phyloP scores from a whole-genome alignment of 2,329 filamentous ascomycete species.

The Aspergillus sp. region DNA sequence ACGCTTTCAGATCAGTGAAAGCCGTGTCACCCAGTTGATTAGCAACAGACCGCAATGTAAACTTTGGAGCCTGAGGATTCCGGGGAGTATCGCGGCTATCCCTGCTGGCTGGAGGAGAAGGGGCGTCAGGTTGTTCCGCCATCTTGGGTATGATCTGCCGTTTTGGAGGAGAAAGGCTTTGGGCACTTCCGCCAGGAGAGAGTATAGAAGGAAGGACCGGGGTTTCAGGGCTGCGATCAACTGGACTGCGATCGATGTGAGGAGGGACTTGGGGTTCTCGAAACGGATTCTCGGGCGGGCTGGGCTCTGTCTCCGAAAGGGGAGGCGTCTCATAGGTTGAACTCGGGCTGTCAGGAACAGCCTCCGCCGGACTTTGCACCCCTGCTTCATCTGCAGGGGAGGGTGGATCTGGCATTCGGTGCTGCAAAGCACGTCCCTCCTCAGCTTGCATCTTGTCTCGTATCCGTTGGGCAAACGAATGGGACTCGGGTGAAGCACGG shows the following conservation, averaged over 20 bases:
- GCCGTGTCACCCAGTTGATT: slow-evolving; percentile 63
- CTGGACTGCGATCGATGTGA: slow-evolving; percentile 5
- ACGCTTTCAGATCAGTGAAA: slow-evolving; percentile 67
- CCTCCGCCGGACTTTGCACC: slow-evolving; percentile 11
- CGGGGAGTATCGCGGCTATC: slow-evolving; percentile 21
- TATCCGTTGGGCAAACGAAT: slow-evolving; percentile 49
- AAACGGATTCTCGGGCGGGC: slow-evolving; percentile 30
- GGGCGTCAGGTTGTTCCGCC: slow-evolving; percentile 2
- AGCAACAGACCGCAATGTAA: slow-evolving; percentile 39
- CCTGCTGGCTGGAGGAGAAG: slow-evolving; percentile 19
- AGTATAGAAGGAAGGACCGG: slow-evolving; percentile 27
- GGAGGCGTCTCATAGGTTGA: slow-evolving; percentile 33
- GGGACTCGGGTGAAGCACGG: slow-evolving; percentile 40
- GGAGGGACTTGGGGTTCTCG: slow-evolving; percentile 28
- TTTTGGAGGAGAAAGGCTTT: slow-evolving; percentile 22
- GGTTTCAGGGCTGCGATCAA: slow-evolving; percentile 25
- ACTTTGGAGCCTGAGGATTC: slow-evolving; percentile 32
- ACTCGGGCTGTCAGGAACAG: slow-evolving; percentile 25
- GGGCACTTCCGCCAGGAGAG: slow-evolving; percentile 23
- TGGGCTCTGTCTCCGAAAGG: slow-evolving; percentile 27
- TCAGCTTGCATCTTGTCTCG: slow-evolving; percentile 56
- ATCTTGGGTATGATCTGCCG: slow-evolving; percentile 13
- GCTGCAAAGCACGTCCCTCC: slow-evolving; percentile 53
- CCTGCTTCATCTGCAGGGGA: slow-evolving; percentile 29
- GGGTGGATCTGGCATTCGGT: slow-evolving; percentile 38